These are phyloP conservation scores for Trichomonas vaginalis DNA, from an alignment of 208 protist species.

Conservation along the genomic window DNA sequence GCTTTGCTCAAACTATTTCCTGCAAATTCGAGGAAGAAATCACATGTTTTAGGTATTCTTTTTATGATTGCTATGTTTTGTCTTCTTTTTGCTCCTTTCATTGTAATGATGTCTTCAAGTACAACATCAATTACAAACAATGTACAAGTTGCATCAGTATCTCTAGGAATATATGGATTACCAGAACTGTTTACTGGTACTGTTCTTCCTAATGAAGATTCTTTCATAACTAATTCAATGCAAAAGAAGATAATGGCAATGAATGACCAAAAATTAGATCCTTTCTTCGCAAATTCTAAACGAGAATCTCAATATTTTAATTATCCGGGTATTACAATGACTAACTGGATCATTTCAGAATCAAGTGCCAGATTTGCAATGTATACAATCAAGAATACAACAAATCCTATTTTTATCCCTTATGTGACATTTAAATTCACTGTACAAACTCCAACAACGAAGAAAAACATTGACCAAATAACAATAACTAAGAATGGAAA, in stretches of 20 bases:
- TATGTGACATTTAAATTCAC: background rate
- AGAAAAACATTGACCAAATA: background rate
- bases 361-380: background rate
- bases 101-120: background rate
- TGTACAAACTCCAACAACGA: background rate
- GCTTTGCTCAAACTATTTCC: background rate
- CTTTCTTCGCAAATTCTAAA: background rate
- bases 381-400: background rate
- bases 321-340: background rate
- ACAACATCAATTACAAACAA: background rate
- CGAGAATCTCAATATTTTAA: background rate
- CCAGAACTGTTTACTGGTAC: background rate
- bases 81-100: background rate
- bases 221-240: background rate
- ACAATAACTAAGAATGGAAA: background rate
- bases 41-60: background rate
- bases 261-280: background rate
- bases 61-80: background rate
- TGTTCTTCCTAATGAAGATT: background rate
- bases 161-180: background rate
- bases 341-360: background rate
- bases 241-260: background rate
- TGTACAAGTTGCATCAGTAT: background rate
- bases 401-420: background rate
- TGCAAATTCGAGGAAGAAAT: background rate